Base-by-base conservation (phyloP, 495 filamentous ascomycete genomes). In the Sphaerosporella brunnea region DNA sequence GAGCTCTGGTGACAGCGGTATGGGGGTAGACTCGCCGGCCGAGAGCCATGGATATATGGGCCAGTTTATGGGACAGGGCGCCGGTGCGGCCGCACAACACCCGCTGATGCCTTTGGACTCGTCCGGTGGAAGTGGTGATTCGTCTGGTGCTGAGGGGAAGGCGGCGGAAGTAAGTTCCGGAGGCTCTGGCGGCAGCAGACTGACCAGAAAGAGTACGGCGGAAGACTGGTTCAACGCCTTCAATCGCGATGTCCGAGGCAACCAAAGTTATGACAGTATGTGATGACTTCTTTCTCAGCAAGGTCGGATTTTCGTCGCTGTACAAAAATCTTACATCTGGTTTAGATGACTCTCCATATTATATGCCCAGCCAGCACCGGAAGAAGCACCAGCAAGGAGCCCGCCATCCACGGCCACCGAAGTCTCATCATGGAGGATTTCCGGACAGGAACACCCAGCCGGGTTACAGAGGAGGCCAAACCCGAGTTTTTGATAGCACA, bases 271-370 rank as follows among this genome's bases (percentile, higher is more conserved):
- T 47, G 58, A 61, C 51, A 56, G 58, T 61, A 53, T 34, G 41
- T 32, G 35, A 46, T 26, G 40, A 25, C 40, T 26, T 43, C 20
- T 43, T 36, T 34, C 19, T 34, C 43, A 46, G 24, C 43, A n/a
- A 10, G 5, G 39, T 26, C 19, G 8, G 5, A 43, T 19, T 7
- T 43, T 21, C 23, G 3, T 7, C 26, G 19, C 23, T 24, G 2
- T 11, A 24, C 23, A 15, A 46, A n/a, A 43, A 25, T 43, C 40
- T 43, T 26, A 43, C 40, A 43, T 13, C 37, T 40, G 13, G 11
- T 47, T 57, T 57, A 61, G 58, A 61, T 45, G 58, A 57, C 42
- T 53, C 53, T 30, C 58, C 58, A 36, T 61, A 61, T 45, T 61
- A 54, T 45, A 48, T 61, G 8, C 48, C 57, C 13, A 53, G 50